These are phyloP conservation scores for Moricandia moricandioides DNA, from an alignment of 345 rosid species.

Conservation along the genomic window DNA sequence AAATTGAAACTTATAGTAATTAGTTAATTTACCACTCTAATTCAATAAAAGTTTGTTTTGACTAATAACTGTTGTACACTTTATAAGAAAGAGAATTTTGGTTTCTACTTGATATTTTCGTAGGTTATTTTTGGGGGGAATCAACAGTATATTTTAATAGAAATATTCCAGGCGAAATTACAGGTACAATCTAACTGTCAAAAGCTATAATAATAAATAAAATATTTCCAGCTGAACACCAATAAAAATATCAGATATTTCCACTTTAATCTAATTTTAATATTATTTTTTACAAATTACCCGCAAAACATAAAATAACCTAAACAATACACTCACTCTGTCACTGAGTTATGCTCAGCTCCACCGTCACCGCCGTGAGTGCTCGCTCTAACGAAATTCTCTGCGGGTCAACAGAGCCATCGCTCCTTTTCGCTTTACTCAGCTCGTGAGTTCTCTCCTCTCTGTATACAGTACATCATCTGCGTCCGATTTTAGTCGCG, in stretches of 20 bases:
- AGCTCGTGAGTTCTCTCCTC: constrained; percentile 29
- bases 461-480: constrained; percentile 22
- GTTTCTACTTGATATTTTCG: not conserved
- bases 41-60: not conserved
- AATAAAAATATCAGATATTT: constrained; percentile 10
- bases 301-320: too few species aligned
- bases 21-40: not conserved
- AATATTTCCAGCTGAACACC: not conserved
- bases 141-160: not conserved
- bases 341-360: too few species aligned
- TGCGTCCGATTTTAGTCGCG: constrained; percentile 35
- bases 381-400: too few species aligned
- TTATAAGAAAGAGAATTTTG: not conserved
- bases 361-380: too few species aligned
- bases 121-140: not conserved
- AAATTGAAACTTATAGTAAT: too few species aligned
- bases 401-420: too few species aligned
- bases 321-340: too few species aligned
- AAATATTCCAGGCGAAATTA: constrained; percentile 19
- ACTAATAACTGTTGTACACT: not conserved
- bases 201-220: constrained; percentile 9
- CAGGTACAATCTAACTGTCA: constrained; percentile 25
- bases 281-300: too few species aligned
- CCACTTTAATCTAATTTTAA: not conserved
- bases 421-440: too few species aligned